A percentile compares a stretch with the other conserved stretches of the same genome.
Conservation (phyloP, 306 rosid species). For the Casuarina glauca region DNA sequence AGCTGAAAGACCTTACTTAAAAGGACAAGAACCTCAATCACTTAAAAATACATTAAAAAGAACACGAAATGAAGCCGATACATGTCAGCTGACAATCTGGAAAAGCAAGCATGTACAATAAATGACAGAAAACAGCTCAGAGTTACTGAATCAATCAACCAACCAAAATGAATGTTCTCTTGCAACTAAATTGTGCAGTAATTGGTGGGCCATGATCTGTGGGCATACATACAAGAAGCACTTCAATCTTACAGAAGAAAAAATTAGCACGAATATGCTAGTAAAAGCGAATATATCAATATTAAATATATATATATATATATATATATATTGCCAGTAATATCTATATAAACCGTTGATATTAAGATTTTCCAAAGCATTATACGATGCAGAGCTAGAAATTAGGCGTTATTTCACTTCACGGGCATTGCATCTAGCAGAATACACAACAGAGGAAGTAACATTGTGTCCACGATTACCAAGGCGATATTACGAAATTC, state of each 20-base stretch:
- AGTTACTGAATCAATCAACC: conserved; percentile 3
- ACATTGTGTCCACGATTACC: neutral
- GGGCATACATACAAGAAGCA: neutral
- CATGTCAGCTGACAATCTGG: neutral
- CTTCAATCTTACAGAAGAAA: neutral
- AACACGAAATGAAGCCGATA: neutral
- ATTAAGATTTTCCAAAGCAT: neutral
- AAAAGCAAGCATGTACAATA: neutral
- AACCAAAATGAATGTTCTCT: neutral
- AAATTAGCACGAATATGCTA: neutral
- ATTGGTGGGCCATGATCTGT: neutral
- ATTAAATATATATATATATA: neutral
- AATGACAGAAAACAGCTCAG: neutral
- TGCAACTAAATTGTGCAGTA: neutral
- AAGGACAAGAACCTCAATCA: neutral
- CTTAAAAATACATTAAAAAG: neutral
- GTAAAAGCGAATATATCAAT: neutral
- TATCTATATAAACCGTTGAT: no score
- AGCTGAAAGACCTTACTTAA: neutral
- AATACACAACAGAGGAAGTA: no score
- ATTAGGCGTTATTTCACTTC: neutral
- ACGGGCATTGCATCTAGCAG: neutral
- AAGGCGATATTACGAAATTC: no score
- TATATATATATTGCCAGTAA: no score
- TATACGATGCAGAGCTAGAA: neutral